A percentile compares a stretch with the other conserved stretches of the same genome.
Evolutionary conservation across 2,329 filamentous ascomycete genomes (phyloP).

Genomic region (Microcyclospora pomicola): DNA sequence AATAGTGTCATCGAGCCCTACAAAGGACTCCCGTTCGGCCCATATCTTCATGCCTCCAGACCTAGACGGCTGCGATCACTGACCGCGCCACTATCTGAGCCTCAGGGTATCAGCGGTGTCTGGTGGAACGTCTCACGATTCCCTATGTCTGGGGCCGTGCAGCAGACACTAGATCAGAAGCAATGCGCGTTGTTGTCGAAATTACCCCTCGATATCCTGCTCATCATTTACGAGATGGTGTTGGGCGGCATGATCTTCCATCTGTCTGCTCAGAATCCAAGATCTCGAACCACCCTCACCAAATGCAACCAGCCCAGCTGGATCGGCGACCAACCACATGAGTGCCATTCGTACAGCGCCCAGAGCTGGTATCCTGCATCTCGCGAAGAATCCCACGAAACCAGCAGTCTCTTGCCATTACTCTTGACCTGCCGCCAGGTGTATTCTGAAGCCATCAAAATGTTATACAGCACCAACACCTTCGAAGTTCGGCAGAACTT

Average conservation of each 20-base stretch:
- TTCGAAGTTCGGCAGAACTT: slow-evolving; percentile 22
- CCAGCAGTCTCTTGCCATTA: slow-evolving; percentile 16
- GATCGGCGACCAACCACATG: slow-evolving; percentile 13
- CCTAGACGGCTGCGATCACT: slow-evolving; percentile 15
- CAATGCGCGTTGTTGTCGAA: slow-evolving; percentile 13
- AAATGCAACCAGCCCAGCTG: slow-evolving; percentile 14
- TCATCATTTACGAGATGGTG: slow-evolving; percentile 22
- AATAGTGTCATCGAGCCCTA: slow-evolving; percentile 18
- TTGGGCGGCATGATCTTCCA: slow-evolving; percentile 18
- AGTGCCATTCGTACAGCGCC: slow-evolving; percentile 5
- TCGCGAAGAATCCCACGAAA: slow-evolving; percentile 7
- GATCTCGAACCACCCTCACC: slow-evolving; percentile 15
- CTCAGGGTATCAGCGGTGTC: slow-evolving; percentile 7
- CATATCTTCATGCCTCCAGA: slow-evolving; percentile 15
- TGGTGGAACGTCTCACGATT: slow-evolving; percentile 16
- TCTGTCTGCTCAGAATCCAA: slow-evolving; percentile 12
- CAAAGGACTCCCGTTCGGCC: slow-evolving; percentile 20
- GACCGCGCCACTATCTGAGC: slow-evolving; percentile 14
- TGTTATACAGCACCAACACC: slow-evolving; percentile 19
- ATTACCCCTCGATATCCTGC: slow-evolving; percentile 19
- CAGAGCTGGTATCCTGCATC: not conserved
- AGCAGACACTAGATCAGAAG: slow-evolving; percentile 13
- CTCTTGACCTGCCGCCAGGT: slow-evolving; percentile 18
- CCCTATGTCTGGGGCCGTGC: slow-evolving; percentile 10
- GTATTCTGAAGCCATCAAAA: slow-evolving; percentile 19